Conservation (phyloP, 1,284 basidiomycete genomes). For the Melampsora larici-populina region DNA sequence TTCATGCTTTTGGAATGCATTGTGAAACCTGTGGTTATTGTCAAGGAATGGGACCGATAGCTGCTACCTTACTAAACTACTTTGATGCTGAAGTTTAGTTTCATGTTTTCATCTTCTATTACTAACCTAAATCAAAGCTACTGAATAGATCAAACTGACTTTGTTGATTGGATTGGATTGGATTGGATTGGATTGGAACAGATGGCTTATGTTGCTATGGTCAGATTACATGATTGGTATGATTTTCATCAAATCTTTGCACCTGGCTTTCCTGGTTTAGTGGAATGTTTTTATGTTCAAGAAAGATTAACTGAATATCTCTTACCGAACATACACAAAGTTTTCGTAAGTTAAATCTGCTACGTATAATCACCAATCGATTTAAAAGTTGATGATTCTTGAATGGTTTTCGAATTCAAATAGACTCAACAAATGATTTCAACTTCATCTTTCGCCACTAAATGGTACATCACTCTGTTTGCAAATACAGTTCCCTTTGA, state of each 20-base stretch:
- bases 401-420: background rate
- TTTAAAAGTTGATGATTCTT: too few species aligned
- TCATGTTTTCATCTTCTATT: background rate
- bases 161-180: too few species aligned
- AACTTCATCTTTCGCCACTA: slow-evolving; percentile 90
- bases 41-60: slow-evolving; percentile 98
- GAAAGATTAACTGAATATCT: slow-evolving; percentile 76
- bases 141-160: slow-evolving; percentile 14
- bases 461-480: slow-evolving; percentile 94
- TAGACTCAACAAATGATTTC: slow-evolving; percentile 76
- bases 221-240: slow-evolving; percentile 82
- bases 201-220: slow-evolving; percentile 76
- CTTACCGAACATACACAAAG: slow-evolving; percentile 81
- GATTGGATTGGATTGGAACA: too few species aligned
- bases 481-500: slow-evolving; percentile 94
- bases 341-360: slow-evolving; percentile 70
- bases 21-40: slow-evolving; percentile 92
- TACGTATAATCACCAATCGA: too few species aligned
- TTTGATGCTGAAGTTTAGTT: slow-evolving; percentile 69
- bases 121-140: background rate
- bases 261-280: slow-evolving; percentile 90
- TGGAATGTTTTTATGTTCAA: slow-evolving; percentile 91
- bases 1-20: slow-evolving; percentile 82
- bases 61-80: slow-evolving; percentile 89
- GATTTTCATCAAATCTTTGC: slow-evolving; percentile 82